Conservation (phyloP, 495 filamentous ascomycete species). For the Podospora sp. region DNA sequence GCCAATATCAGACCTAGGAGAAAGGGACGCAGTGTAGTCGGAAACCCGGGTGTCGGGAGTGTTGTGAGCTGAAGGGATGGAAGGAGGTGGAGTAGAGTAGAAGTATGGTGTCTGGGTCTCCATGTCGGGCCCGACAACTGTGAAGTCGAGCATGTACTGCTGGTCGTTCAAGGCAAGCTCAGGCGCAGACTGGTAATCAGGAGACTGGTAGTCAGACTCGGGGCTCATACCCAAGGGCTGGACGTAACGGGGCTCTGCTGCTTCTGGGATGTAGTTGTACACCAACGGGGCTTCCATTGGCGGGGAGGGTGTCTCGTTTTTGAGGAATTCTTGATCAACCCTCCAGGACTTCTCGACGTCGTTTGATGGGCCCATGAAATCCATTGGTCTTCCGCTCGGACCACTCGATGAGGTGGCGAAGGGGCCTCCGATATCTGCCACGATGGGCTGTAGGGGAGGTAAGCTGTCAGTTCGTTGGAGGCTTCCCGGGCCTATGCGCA, state of each 20-base stretch:
- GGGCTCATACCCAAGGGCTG: constrained; percentile 23
- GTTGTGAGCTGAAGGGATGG: constrained; percentile 44
- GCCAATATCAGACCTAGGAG: constrained; percentile 35
- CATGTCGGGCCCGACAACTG: neutral
- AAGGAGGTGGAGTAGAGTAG: constrained; percentile 46
- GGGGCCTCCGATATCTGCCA: constrained; percentile 34
- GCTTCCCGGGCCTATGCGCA: constrained; percentile 21
- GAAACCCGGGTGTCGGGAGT: constrained; percentile 47
- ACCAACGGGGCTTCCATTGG: constrained; percentile 21
- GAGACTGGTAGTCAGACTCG: constrained; percentile 22
- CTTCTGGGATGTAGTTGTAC: constrained; percentile 23
- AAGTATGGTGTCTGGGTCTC: constrained; percentile 17
- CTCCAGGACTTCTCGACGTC: constrained; percentile 40
- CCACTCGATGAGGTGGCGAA: constrained; percentile 22
- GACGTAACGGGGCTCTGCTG: constrained; percentile 30
- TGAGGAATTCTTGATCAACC: constrained; percentile 44
- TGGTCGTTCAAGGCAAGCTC: constrained; percentile 28
- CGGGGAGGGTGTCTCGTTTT: constrained; percentile 44
- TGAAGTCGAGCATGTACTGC: constrained; percentile 14
- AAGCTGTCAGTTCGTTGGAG: constrained; percentile 37
- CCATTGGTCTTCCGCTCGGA: constrained; percentile 45
- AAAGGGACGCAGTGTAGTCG: constrained; percentile 39
- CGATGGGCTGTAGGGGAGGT: constrained; percentile 34
- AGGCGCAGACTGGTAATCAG: constrained; percentile 20
- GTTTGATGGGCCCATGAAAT: constrained; percentile 50